Evolutionary conservation across 2,329 filamentous ascomycete species (phyloP), one percentile per base, ranked within the genome.

Genomic region (Raffaelea albimanens): DNA sequence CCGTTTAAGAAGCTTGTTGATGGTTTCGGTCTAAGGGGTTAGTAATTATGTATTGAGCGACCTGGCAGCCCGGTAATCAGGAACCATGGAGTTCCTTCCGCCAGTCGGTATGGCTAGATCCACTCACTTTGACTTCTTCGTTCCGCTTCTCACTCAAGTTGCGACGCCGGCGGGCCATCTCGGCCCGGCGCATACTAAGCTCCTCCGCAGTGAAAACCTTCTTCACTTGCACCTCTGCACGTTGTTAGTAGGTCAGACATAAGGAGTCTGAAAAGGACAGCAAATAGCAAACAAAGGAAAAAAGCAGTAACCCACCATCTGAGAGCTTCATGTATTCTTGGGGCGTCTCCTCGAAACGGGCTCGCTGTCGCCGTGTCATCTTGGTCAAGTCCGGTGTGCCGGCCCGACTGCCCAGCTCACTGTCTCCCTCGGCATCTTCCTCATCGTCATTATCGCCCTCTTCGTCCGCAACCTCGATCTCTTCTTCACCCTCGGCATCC

Each of bases 1-100:
- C 61, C 90, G 89, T 65, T 89, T 89, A 45, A 93, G 78, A 2
- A 93, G 79, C 58, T 90, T 89, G 70, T 93, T 90, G 75, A 93
- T 91, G 0, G 87, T 93, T 70, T 91, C 87, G 77, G 88, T 87
- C 85, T 90, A 56, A 49, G 21, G 16, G 11, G 33, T 45, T 45
- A 39, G 39, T 20, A 41, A 49, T 43, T 31, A 20, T 14, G 23
- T 13, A 16, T 10, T 31, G n/a, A 22, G n/a, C 8, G n/a, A 38
- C 9, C 5, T 10, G 34, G 13, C 14, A 38, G n/a, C n/a, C 13
- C 9, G 5, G 14, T 38, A 19, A 38, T 10, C 14, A 19, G n/a
- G 7, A 38, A 8, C 13, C 9, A 19, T 25, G 45, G 29, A 2
- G 40, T 16, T n/a, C n/a, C 25, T 33, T 42, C 22, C 19, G 11